phyloP scores from a whole-genome alignment of 257 asterid species.

The Cynanchum wilfordii region DNA sequence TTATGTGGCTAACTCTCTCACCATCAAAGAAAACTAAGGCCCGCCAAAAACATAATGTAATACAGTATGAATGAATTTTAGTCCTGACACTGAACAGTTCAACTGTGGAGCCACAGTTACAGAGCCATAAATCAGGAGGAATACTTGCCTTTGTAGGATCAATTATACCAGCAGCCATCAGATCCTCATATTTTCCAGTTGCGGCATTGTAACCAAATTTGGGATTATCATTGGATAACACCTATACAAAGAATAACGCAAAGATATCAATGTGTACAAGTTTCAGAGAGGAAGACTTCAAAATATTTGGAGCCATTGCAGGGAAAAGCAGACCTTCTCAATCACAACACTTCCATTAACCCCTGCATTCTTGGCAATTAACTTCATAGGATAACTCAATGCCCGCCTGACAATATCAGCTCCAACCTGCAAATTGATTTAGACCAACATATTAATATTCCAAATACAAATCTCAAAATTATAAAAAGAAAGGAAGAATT shows the following conservation, averaged over 20 bases:
- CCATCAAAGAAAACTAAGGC: not conserved
- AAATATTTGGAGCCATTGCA: not conserved
- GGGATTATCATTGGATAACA: constrained; percentile 39
- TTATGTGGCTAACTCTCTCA: not conserved
- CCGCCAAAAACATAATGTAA: not conserved
- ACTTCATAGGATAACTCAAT: constrained; percentile 51
- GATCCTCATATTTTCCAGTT: constrained; percentile 46
- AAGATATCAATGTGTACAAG: not conserved
- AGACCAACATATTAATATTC: not conserved
- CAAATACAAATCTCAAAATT: not conserved
- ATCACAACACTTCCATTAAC: constrained; percentile 52
- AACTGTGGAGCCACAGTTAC: not conserved
- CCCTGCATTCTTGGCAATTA: constrained; percentile 61
- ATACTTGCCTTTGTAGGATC: constrained; percentile 51
- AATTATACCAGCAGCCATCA: constrained; percentile 56
- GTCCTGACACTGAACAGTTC: not conserved
- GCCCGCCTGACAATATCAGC: constrained; percentile 60
- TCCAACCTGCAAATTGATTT: constrained; percentile 35
- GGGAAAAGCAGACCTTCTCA: constrained; percentile 38
- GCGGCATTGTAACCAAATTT: constrained; percentile 63
- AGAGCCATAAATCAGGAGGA: not conserved
- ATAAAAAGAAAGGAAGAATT: not conserved
- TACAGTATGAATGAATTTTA: not conserved
- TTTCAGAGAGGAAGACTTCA: not conserved
- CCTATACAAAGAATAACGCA: constrained; percentile 22